Evolutionary conservation across 345 rosid genomes (phyloP).

Genomic region (Cardamine chenopodiifolia): DNA sequence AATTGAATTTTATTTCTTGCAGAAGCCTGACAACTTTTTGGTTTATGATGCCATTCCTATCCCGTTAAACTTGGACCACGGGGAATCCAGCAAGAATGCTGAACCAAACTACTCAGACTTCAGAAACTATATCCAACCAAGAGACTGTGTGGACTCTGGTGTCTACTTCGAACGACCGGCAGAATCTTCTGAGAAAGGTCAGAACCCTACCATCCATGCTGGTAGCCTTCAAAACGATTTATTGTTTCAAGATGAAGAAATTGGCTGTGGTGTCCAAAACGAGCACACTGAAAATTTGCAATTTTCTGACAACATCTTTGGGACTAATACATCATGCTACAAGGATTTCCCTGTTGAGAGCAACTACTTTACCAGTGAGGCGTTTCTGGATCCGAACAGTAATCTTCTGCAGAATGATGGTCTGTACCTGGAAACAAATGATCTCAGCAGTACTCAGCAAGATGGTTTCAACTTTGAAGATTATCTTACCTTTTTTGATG

Average conservation of each 20-base stretch:
- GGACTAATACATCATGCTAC: slow-evolving; percentile 45
- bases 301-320: slow-evolving; percentile 51
- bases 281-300: slow-evolving; percentile 44
- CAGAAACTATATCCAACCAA: slow-evolving; percentile 16
- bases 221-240: slow-evolving; percentile 33
- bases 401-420: slow-evolving; percentile 52
- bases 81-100: slow-evolving; percentile 56
- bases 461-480: slow-evolving; percentile 66
- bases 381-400: slow-evolving; percentile 52
- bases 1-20: slow-evolving; percentile 15
- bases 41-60: slow-evolving; percentile 50
- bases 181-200: slow-evolving; percentile 52
- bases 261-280: slow-evolving; percentile 44
- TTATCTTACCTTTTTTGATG: slow-evolving; percentile 70
- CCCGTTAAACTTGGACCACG: slow-evolving; percentile 54
- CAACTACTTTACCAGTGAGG: slow-evolving; percentile 48
- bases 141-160: slow-evolving; percentile 34
- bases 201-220: slow-evolving; percentile 46
- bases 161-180: slow-evolving; percentile 33
- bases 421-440: slow-evolving; percentile 64
- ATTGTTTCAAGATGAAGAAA: slow-evolving; percentile 44
- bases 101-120: slow-evolving; percentile 39
- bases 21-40: slow-evolving; percentile 47
- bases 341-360: slow-evolving; percentile 41
- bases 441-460: slow-evolving; percentile 58